Evolutionary conservation across 192 early-diverging fungal genomes (phyloP), one percentile per base, ranked within the genome.

Genomic region (Spizellomyces punctatus): DNA sequence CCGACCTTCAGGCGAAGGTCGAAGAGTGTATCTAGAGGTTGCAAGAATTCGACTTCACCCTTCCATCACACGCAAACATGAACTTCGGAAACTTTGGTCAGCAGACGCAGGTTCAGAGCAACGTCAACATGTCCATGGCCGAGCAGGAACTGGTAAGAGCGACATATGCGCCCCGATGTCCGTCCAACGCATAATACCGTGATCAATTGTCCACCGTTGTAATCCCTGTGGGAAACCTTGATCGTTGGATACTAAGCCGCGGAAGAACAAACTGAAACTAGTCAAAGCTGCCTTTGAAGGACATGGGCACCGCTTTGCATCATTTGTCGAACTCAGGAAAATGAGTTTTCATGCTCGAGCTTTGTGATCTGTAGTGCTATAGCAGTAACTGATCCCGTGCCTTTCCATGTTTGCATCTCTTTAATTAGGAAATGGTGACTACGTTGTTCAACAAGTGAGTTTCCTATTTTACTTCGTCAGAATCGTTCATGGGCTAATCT

Each of bases 361-460:
- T 0, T 36, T 3, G 27, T 36, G 27, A 36, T 36, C 27, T 36
- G 27, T n/a, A n/a, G 27, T 36, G 3, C 27, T 36, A 36, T 36
- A 36, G 3, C 27, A 36, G 27, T 36, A 36, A 36, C 27, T 36
- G 27, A 36, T 36, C 27, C 27, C 27, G 27, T 36, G 27, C 27
- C 27, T 42, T 42, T 42, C 17, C n/a, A 16, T 16, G 36, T 7
- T 42, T 61, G 22, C 16, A 5, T 41, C 36, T 27, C 10, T 61
- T 0, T 61, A 16, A 17, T 64, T 44, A 78, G 77, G 77, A 78
- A 65, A 69, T 78, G 72, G 69, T 74, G 45, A 78, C 72, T 1
- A 73, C 67, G 42, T 48, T 78, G 12, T 78, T 78, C 60, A 75
- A 78, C 72, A 78, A 78, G 72, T 75, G 69, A 69, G 47, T 17